Percentiles rank a stretch among this genome's conserved stretches.
These are phyloP conservation scores for Dendrobium nobile DNA, from an alignment of 106 monocot genomes.

Conservation along the genomic window DNA sequence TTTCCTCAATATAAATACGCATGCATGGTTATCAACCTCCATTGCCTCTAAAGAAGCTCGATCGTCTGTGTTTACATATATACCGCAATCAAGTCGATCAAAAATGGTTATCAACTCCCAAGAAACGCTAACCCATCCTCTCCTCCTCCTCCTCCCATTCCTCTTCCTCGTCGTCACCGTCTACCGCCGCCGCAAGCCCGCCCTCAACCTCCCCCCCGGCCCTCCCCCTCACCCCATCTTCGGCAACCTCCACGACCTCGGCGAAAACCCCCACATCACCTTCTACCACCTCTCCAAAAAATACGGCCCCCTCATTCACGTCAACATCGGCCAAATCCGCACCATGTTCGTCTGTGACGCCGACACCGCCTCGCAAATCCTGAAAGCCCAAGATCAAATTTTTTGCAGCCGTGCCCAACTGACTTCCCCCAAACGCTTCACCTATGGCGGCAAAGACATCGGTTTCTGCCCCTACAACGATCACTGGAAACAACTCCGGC, in stretches of 20 bases:
- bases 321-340: background rate
- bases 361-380: background rate
- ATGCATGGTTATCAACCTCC: too few relatives aligned
- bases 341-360: background rate
- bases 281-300: background rate
- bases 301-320: background rate
- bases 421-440: background rate
- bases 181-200: background rate
- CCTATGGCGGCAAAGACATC: slow-evolving; percentile 15
- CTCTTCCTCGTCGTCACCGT: background rate
- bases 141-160: too few relatives aligned
- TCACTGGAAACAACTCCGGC: slow-evolving; percentile 32
- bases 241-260: background rate
- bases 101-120: too few relatives aligned
- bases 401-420: slow-evolving; percentile 24
- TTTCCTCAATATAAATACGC: too few relatives aligned
- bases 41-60: too few relatives aligned
- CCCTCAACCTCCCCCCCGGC: slow-evolving; percentile 1
- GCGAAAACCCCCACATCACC: background rate
- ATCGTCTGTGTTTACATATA: too few relatives aligned
- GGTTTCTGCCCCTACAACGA: slow-evolving; percentile 28
- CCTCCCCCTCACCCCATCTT: background rate
- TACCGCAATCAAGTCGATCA: too few relatives aligned
- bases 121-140: too few relatives aligned
- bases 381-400: slow-evolving; percentile 22